Base-by-base conservation (phyloP, 768 basidiomycete genomes). In the Mycena floridula region DNA sequence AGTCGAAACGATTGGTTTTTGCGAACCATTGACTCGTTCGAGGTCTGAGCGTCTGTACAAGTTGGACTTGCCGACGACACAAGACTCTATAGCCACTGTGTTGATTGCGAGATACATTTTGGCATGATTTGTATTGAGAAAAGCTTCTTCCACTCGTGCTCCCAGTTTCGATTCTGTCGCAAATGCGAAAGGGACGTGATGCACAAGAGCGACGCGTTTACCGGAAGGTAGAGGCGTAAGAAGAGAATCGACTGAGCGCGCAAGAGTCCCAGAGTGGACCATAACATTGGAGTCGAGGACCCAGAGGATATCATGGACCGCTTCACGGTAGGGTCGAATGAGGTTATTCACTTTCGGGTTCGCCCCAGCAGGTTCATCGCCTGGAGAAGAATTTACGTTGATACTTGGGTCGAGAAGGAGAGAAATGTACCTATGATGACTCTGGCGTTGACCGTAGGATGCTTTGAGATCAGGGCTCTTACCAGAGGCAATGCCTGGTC, bases 271-370 rank as follows among this genome's bases (percentile, higher is more conserved):
- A 1, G 83, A 73, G 37, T 79, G 78, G 20, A 84, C 82, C 46
- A 81, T 77, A 42, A 98, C 79, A 52, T 95, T 95, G n/a, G 95
- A 96, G 62, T 99, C 96, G 40, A 98, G 74, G 24, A 98, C 86
- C 94, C 94, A 99, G 40, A 98, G 67, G 40, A 98, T 87, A 57
- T 98, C 92, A 58, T 96, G 72, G 44, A 74, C 66, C 0, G 95
- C 96, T 57, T 79, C 67, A 37, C 73, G 71, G 61, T 93, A 97
- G 12, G 94, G 77, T 25, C 82, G 81, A 50, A 93, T 74, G 38
- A 99, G 82, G 63, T 98, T 98, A 69, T 97, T 97, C 55, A 98
- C 85, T 72, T 98, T 98, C 1, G 96, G 96, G 54, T 99, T 99
- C 22, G 90, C 82, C 5, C 95, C 94, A 16, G 95, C 85, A 37